Conservation (phyloP, 768 basidiomycete species). For the Jaapia argillacea region DNA sequence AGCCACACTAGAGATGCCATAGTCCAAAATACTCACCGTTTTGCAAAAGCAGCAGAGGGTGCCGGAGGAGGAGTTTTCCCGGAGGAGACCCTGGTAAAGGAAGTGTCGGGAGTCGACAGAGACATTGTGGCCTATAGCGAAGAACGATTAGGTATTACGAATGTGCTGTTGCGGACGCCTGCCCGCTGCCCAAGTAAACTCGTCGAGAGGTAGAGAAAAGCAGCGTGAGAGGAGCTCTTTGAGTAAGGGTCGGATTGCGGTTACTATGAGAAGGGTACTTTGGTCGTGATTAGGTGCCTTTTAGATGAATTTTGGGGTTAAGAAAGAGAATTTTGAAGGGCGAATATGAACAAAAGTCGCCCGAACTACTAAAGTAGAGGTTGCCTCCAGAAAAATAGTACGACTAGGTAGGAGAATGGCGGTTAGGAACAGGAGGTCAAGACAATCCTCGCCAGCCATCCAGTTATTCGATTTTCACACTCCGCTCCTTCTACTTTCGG, state of each 20-base stretch:
- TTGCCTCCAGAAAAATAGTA: constrained; percentile 44
- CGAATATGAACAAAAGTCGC: constrained; percentile 30
- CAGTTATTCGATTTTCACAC: constrained; percentile 12
- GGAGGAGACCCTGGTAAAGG: constrained; percentile 70
- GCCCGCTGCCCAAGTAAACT: constrained; percentile 13
- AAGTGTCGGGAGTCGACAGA: constrained; percentile 79
- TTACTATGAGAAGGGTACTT: constrained; percentile 5
- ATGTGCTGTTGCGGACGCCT: constrained; percentile 21
- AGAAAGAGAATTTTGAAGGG: constrained; percentile 24
- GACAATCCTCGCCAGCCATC: constrained; percentile 17
- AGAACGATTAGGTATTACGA: constrained; percentile 78
- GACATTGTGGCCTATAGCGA: constrained; percentile 76
- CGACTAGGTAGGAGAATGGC: constrained; percentile 39
- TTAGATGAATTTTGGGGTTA: constrained; percentile 11
- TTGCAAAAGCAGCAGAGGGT: constrained; percentile 82
- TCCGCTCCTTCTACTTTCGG: constrained; percentile 17
- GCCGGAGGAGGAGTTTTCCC: constrained; percentile 89
- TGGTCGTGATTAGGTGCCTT: constrained; percentile 25
- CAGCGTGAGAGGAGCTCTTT: background rate
- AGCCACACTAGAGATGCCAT: background rate
- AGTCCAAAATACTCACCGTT: constrained; percentile 47
- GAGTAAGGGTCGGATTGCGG: background rate
- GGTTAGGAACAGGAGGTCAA: too few relatives aligned
- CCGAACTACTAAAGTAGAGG: constrained; percentile 43
- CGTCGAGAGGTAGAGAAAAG: background rate